phyloP scores from a whole-genome alignment of 192 early-diverging fungal genomes.

The Irineochytrium annulatum region DNA sequence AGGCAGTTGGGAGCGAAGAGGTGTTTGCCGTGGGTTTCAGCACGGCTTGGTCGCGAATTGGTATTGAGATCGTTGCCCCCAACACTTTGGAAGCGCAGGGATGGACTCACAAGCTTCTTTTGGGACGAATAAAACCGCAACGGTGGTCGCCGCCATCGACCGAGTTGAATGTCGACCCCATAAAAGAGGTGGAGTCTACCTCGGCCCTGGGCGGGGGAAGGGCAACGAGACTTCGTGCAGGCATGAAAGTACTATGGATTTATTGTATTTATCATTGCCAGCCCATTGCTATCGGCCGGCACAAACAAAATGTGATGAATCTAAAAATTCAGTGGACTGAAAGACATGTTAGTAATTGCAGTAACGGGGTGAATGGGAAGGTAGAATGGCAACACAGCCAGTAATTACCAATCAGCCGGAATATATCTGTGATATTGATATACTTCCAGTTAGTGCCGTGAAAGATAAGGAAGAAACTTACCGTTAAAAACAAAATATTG shows the following conservation, averaged over 20 bases:
- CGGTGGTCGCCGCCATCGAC: too few species aligned
- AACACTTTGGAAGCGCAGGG: too few species aligned
- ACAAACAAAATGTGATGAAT: neutral
- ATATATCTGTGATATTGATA: conserved; percentile 14
- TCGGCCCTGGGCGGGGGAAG: too few species aligned
- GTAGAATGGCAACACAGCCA: neutral
- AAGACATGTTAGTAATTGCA: neutral
- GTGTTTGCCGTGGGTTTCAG: too few species aligned
- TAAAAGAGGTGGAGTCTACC: too few species aligned
- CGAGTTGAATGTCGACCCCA: too few species aligned
- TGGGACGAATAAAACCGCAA: too few species aligned
- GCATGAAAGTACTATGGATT: neutral
- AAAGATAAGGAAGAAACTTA: conserved; percentile 9
- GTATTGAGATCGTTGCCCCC: too few species aligned
- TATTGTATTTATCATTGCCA: neutral
- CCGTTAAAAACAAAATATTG: conserved; percentile 80
- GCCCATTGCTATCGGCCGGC: neutral
- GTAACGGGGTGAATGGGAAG: neutral
- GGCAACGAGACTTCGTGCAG: neutral
- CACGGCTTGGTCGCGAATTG: too few species aligned
- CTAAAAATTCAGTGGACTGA: neutral
- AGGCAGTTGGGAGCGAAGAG: too few species aligned
- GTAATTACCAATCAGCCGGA: conserved; percentile 25
- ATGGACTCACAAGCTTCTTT: too few species aligned
- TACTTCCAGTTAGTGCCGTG: neutral